A percentile compares a stretch with the other conserved stretches of the same genome.
phyloP scores from a whole-genome alignment of 306 rosid genomes.

The Cajanus cajan region DNA sequence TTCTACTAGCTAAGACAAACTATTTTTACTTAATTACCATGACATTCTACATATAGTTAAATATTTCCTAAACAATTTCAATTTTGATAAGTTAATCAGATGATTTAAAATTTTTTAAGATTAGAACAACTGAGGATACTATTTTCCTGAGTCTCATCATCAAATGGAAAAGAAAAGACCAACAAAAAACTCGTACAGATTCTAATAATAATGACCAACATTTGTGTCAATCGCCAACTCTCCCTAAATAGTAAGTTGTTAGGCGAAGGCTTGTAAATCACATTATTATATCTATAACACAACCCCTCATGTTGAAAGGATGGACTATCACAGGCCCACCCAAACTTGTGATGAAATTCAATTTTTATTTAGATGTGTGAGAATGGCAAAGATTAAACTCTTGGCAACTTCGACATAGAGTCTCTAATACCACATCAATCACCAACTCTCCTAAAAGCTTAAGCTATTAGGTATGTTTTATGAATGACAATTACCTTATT shows the following conservation, averaged over 20 bases:
- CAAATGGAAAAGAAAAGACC: background rate
- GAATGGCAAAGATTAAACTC: background rate
- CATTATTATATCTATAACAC: background rate
- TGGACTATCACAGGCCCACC: background rate
- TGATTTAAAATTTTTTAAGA: background rate
- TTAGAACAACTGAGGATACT: background rate
- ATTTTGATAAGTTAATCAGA: background rate
- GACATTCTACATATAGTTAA: background rate
- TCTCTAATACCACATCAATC: background rate
- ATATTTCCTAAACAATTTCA: slow-evolving; percentile 1
- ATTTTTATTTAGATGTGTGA: background rate
- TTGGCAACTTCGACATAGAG: background rate
- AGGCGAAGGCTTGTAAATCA: background rate
- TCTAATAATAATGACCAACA: slow-evolving; percentile 5
- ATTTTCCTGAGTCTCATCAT: background rate
- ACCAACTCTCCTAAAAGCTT: slow-evolving; percentile 5
- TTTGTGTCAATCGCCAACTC: background rate
- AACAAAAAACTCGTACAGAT: background rate
- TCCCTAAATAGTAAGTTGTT: background rate
- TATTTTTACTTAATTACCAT: background rate
- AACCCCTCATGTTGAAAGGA: background rate
- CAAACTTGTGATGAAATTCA: background rate
- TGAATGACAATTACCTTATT: background rate
- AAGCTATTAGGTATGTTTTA: background rate
- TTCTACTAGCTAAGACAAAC: background rate